Percentiles rank a stretch among this genome's conserved stretches.
Evolutionary conservation across 169 alveolate species (phyloP).

Genomic region (Plasmodium billcollinsi): DNA sequence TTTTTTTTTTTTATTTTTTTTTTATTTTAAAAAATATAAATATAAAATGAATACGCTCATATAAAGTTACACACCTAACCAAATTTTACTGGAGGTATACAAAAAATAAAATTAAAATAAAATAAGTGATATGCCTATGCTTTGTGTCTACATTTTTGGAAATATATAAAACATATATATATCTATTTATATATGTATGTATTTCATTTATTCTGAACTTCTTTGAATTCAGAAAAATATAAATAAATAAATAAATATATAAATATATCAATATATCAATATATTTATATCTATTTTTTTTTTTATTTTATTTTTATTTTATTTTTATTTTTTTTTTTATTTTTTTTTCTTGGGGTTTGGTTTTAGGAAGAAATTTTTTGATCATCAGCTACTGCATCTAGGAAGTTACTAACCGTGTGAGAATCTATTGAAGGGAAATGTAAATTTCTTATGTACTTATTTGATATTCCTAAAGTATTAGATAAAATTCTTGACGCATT

Average conservation of each 20-base stretch:
- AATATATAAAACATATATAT: background rate
- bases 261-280: background rate
- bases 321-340: background rate
- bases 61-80: too few species aligned
- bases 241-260: background rate
- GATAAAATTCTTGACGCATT: conserved; percentile 42
- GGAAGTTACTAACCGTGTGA: conserved; percentile 41
- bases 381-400: conserved; percentile 64
- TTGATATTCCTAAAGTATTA: conserved; percentile 53
- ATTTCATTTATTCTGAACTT: background rate
- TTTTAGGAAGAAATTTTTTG: conserved; percentile 46
- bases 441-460: conserved; percentile 51
- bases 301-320: background rate
- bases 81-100: too few species aligned
- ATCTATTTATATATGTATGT: background rate
- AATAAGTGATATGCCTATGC: too few species aligned
- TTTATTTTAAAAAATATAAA: too few species aligned
- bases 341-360: background rate
- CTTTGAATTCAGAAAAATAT: background rate
- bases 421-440: conserved; percentile 38
- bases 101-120: too few species aligned
- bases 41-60: too few species aligned
- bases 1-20: too few species aligned
- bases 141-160: background rate
- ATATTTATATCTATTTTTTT: background rate